A percentile compares a stretch with the other conserved stretches of the same genome.
phyloP scores from a whole-genome alignment of 2,329 filamentous ascomycete genomes.

The Exophiala bonariae region DNA sequence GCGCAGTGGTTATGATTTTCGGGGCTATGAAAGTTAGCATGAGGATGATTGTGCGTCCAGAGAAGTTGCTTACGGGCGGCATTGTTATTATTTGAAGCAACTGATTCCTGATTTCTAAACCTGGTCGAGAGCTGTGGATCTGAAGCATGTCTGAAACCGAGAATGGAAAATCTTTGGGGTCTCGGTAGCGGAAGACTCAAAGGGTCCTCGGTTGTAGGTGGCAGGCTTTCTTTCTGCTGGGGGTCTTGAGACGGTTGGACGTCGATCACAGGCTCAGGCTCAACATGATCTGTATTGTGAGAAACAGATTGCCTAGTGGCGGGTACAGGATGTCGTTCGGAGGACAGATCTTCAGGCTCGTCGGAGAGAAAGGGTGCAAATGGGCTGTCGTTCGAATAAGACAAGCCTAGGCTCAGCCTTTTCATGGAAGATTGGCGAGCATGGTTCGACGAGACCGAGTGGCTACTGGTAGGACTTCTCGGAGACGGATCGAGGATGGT shows the following conservation, averaged over 20 bases:
- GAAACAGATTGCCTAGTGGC: not conserved
- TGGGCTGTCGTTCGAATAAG: slow-evolving; percentile 19
- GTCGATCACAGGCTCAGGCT: slow-evolving; percentile 23
- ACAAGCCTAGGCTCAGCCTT: slow-evolving; percentile 23
- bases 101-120: slow-evolving; percentile 60
- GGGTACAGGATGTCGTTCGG: not conserved
- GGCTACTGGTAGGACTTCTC: too few species aligned
- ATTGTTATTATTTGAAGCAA: slow-evolving; percentile 36
- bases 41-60: not conserved
- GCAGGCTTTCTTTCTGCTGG: too few species aligned
- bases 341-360: slow-evolving; percentile 14
- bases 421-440: slow-evolving; percentile 14
- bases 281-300: not conserved
- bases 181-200: slow-evolving; percentile 32
- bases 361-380: slow-evolving; percentile 17
- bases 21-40: slow-evolving; percentile 43
- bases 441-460: too few species aligned
- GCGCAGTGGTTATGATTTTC: slow-evolving; percentile 87
- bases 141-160: slow-evolving; percentile 88
- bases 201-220: too few species aligned
- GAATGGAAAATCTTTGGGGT: slow-evolving; percentile 61
- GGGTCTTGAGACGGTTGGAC: slow-evolving; percentile 15
- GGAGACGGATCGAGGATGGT: slow-evolving; percentile 12
- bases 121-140: slow-evolving; percentile 83
- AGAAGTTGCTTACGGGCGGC: slow-evolving; percentile 36